Percentiles rank a stretch among this genome's conserved stretches.
phyloP scores from a whole-genome alignment of 371 early-diverging fungal species.

The Mucor indicus region DNA sequence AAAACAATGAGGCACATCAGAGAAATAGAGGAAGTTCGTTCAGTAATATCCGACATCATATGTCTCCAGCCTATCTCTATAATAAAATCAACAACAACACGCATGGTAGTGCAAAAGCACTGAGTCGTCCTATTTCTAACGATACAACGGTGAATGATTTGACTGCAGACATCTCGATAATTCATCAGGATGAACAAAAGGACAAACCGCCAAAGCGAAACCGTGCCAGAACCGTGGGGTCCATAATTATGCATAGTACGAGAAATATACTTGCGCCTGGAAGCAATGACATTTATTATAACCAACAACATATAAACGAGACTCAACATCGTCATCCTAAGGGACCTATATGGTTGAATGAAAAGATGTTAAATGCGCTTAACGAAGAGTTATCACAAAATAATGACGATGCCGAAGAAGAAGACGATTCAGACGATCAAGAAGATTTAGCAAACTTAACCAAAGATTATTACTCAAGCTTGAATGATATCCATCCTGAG shows the following conservation, averaged over 20 bases:
- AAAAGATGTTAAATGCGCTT: background rate
- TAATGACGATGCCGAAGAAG: background rate
- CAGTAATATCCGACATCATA: slow-evolving; percentile 3
- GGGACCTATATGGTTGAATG: slow-evolving; percentile 4
- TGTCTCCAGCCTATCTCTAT: slow-evolving; percentile 6
- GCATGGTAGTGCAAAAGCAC: background rate
- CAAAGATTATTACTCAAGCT: background rate
- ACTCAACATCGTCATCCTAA: slow-evolving; percentile 8
- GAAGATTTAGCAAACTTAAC: background rate
- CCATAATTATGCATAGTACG: background rate
- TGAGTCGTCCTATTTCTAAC: background rate
- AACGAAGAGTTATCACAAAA: background rate
- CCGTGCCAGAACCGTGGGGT: slow-evolving; percentile 7
- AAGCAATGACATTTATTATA: background rate
- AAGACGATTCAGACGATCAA: background rate
- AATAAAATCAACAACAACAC: slow-evolving; percentile 1
- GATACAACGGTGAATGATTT: background rate
- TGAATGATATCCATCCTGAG: background rate
- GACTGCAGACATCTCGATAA: background rate
- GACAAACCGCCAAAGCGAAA: background rate
- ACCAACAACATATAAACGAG: slow-evolving; percentile 13
- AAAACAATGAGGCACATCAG: no score
- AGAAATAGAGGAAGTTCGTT: slow-evolving; percentile 5
- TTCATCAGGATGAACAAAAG: background rate
- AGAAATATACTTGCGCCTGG: slow-evolving; percentile 1